Evolutionary conservation across 768 basidiomycete species (phyloP).

Genomic region (Neoboletus magnificus): DNA sequence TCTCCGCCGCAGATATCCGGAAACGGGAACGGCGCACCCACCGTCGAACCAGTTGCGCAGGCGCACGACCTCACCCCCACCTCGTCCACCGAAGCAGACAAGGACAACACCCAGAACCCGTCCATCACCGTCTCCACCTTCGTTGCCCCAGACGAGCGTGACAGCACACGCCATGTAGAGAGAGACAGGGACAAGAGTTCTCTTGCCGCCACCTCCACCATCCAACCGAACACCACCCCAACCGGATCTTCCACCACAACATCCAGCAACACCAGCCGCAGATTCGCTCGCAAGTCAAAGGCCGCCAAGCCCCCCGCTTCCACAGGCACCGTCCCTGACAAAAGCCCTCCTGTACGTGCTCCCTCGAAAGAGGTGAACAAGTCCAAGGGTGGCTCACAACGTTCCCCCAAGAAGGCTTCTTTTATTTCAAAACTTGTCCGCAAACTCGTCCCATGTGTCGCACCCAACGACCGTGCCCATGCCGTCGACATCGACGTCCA

Average conservation of each 20-base stretch:
- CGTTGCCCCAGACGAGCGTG: conserved; percentile 33
- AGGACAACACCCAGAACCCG: conserved; percentile 34
- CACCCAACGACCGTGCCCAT: conserved; percentile 48
- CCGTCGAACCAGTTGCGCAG: conserved; percentile 21
- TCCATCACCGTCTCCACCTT: conserved; percentile 34
- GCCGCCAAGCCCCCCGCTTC: conserved; percentile 14
- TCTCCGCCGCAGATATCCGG: conserved; percentile 18
- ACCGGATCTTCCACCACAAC: conserved; percentile 23
- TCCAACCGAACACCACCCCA: conserved; percentile 36
- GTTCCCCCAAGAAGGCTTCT: conserved; percentile 43
- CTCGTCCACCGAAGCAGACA: conserved; percentile 36
- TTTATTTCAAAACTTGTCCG: conserved; percentile 59
- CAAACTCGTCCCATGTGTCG: conserved; percentile 64
- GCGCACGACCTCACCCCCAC: conserved; percentile 29
- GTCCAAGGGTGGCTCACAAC: conserved; percentile 33
- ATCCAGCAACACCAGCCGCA: conserved; percentile 21
- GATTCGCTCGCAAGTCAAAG: conserved; percentile 31
- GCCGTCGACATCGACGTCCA: conserved; percentile 40
- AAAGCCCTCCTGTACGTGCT: conserved; percentile 32
- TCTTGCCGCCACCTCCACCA: conserved; percentile 42
- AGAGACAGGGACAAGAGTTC: conserved; percentile 48
- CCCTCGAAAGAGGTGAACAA: conserved; percentile 34
- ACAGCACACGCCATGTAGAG: conserved; percentile 31
- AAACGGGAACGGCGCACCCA: conserved; percentile 26
- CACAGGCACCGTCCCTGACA: conserved; percentile 21